phyloP scores from a whole-genome alignment of 139 green algal species.

The Dunaliella primolecta region DNA sequence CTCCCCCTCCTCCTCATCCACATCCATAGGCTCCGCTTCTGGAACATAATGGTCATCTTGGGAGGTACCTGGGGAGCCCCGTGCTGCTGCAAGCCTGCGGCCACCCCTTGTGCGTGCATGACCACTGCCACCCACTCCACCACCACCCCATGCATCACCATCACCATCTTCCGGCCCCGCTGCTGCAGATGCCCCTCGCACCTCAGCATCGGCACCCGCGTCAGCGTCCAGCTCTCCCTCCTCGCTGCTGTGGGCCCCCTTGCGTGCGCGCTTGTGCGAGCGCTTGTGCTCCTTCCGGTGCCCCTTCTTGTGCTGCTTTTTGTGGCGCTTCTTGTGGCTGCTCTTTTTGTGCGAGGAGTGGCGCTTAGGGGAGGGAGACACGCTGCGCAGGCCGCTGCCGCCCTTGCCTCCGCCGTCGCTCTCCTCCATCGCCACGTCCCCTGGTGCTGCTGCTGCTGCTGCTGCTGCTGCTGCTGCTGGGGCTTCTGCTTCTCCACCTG shows the following conservation, averaged over 20 bases:
- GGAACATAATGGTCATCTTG: background rate
- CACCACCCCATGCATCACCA: too few species aligned
- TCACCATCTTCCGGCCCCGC: too few species aligned
- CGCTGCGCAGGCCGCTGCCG: background rate
- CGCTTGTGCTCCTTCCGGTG: slow-evolving; percentile 12
- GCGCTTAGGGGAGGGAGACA: background rate
- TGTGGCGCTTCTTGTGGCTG: slow-evolving; percentile 3
- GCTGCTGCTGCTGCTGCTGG: slow-evolving; percentile 1
- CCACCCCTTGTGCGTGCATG: too few species aligned
- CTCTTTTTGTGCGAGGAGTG: slow-evolving; percentile 4
- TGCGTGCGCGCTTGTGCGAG: slow-evolving; percentile 4
- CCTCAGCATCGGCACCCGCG: background rate
- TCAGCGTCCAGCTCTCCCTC: background rate
- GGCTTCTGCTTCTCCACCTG: background rate
- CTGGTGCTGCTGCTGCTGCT: background rate
- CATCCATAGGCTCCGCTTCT: background rate
- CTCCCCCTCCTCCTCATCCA: background rate
- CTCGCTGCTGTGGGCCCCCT: background rate
- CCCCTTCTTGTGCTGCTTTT: background rate
- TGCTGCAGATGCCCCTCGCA: too few species aligned
- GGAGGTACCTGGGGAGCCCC: too few species aligned
- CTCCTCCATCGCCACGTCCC: background rate
- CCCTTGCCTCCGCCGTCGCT: background rate
- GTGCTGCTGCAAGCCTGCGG: too few species aligned
- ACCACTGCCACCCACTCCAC: too few species aligned